These are phyloP conservation scores for Trichoderma reesei DNA, from an alignment of 495 filamentous ascomycete genomes.

Conservation along the genomic window DNA sequence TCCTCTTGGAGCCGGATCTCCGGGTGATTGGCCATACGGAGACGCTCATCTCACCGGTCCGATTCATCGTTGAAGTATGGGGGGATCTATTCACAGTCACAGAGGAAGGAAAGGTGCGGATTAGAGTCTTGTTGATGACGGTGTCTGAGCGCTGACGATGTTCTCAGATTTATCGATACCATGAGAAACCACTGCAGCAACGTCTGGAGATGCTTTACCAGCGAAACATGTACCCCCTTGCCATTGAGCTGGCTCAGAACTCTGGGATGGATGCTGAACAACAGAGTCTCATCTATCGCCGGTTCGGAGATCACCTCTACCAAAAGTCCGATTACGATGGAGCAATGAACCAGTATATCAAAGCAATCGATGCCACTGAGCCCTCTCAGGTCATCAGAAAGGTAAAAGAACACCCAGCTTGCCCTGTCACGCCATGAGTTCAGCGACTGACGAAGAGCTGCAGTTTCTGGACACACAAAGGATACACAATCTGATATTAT, in stretches of 20 bases:
- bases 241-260: slow-evolving; percentile 90
- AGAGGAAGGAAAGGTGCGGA: slow-evolving; percentile 75
- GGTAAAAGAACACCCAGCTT: slow-evolving; percentile 26
- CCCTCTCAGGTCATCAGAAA: slow-evolving; percentile 92
- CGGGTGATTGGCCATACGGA: slow-evolving; percentile 89
- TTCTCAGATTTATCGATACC: slow-evolving; percentile 70
- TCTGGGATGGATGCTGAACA: slow-evolving; percentile 65
- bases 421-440: neutral
- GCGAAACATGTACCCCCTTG: slow-evolving; percentile 81
- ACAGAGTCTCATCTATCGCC: slow-evolving; percentile 84
- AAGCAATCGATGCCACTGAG: slow-evolving; percentile 90
- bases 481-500: slow-evolving; percentile 95
- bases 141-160: slow-evolving; percentile 14
- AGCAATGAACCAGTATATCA: slow-evolving; percentile 96
- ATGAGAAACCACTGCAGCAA: slow-evolving; percentile 83
- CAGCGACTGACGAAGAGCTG: neutral
- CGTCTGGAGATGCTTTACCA: slow-evolving; percentile 91
- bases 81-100: slow-evolving; percentile 81
- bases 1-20: slow-evolving; percentile 78
- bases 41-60: slow-evolving; percentile 65
- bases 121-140: neutral
- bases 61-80: slow-evolving; percentile 77
- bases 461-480: slow-evolving; percentile 90
- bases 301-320: slow-evolving; percentile 93
- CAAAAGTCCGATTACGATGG: slow-evolving; percentile 90